phyloP scores from a whole-genome alignment of 257 asterid genomes.

The Jacaranda copaia region DNA sequence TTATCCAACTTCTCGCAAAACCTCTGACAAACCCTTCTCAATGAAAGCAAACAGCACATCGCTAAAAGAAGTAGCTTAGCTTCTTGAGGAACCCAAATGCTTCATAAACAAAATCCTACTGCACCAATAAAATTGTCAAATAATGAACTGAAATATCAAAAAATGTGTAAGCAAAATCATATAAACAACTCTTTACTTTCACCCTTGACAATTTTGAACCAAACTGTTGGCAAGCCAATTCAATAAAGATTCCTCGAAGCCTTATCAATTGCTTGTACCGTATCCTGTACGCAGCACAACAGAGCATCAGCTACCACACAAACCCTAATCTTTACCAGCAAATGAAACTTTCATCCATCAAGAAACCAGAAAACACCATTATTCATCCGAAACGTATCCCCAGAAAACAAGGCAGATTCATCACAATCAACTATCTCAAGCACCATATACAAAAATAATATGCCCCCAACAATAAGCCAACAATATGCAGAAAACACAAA shows the following conservation, averaged over 20 bases:
- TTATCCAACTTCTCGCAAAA: slow-evolving; percentile 29
- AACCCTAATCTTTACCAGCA: slow-evolving; percentile 33
- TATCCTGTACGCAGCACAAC: slow-evolving; percentile 38
- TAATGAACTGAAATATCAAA: slow-evolving; percentile 24
- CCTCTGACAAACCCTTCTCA: slow-evolving; percentile 43
- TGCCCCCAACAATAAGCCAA: not conserved
- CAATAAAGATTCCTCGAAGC: slow-evolving; percentile 20
- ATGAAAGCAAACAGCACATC: slow-evolving; percentile 42
- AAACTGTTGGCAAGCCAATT: slow-evolving; percentile 28
- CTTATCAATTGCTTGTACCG: not conserved
- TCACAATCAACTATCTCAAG: slow-evolving; percentile 17
- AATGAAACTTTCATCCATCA: not conserved
- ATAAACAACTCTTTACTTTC: slow-evolving; percentile 19
- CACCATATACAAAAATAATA: slow-evolving; percentile 10
- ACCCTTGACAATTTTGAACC: slow-evolving; percentile 32
- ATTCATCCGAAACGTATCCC: not conserved
- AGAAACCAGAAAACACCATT: not conserved
- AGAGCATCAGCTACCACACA: slow-evolving; percentile 33
- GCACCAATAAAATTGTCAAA: slow-evolving; percentile 39
- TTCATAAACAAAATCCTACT: slow-evolving; percentile 36
- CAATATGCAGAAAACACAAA: not conserved
- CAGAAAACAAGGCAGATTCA: not conserved
- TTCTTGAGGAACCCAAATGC: slow-evolving; percentile 48
- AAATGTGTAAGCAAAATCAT: slow-evolving; percentile 4
- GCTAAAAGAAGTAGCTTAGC: slow-evolving; percentile 35